Evolutionary conservation across 2,329 filamentous ascomycete genomes (phyloP), one percentile per base, ranked within the genome.

Genomic region (Lasiodiplodia sp.): DNA sequence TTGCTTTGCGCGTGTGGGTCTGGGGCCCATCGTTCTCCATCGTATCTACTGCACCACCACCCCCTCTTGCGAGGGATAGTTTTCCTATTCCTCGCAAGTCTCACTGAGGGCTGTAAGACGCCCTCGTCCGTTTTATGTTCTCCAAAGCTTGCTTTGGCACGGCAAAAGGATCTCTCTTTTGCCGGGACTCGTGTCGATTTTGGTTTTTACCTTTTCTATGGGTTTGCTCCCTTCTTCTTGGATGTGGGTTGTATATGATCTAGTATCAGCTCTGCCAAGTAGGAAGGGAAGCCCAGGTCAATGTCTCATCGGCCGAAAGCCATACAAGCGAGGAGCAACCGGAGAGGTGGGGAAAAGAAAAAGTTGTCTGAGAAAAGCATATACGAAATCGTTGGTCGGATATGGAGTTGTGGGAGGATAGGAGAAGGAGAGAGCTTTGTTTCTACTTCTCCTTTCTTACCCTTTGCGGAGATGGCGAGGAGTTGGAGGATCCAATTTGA

Each of bases 181-280:
- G 60, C 47, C 60, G 60, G 60, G 60, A 64, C 60, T 64, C 60
- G 60, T 64, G 60, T 64, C 60, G 60, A 64, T 40, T 53, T 52
- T 16, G 23, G 2, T 21, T 53, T 37, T 23, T 3, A 7, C 10
- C 2, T 28, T 5, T 14, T 34, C 2, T 23, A 16, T 14, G 38
- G 14, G 14, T n/a, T 16, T n/a, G 25, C 47, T 52, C 37, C 40
- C 47, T 64, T 55, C 28, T 11, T 31, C 60, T 52, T 31, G 14
- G 37, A 31, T 53, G 23, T 31, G 28, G n/a, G 28, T 47, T 51
- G 11, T 14, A 25, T 37, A 18, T n/a, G 18, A 37, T 52, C 23
- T 18, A 14, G 14, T 58, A 4, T 16, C 25, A 28, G 31, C 44
- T 63, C 2, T 21, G 18, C 44, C n/a, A 21, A 18, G 4, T 21